Evolutionary conservation across 2,329 filamentous ascomycete genomes (phyloP), one percentile per base, ranked within the genome.

Genomic region (Aspergillus ruber): DNA sequence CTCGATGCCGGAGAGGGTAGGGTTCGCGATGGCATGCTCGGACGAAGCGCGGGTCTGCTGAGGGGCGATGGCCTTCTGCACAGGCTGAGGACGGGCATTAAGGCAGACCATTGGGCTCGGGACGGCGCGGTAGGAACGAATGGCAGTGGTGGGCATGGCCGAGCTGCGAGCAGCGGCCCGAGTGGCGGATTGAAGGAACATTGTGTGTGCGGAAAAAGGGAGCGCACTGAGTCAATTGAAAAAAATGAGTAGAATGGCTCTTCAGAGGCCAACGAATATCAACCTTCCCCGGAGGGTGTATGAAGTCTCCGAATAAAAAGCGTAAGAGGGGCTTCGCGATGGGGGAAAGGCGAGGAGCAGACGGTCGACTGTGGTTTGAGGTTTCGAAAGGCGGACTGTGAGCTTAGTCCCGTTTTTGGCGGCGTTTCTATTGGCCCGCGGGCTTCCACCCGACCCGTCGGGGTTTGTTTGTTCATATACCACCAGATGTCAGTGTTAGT

Each of bases 1-100:
- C 84, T 98, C 93, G 68, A 98, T 97, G 76, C 95, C 90, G 74
- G 89, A 88, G 66, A 98, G 83, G 50, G 89, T 96, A 61, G 94
- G 93, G 79, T 96, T 97, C 67, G 90, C 94, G 75, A 98, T 94
- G 70, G 91, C 90, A 73, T 95, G 90, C 61, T 87, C 87, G 62
- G 86, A 82, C 64, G 81, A 76, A 66, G 67, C 62, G 56, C 79
- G 77, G 54, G 70, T 71, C 66, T 77, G 74, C 67, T 79, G 74
- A 63, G 68, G 66, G 53, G 65, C 67, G 50, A 67, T 63, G 50
- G 68, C 64, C 50, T 56, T 58, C 54, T 60, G 60, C 46, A 59
- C 58, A 50, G 54, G 43, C 52, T 64, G 55, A 56, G 65, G 52
- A 56, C 58, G 59, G 58, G 65, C 54, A 51, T 68, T 58, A 61